Conservation (phyloP, 2,329 filamentous ascomycete genomes). For the Diaporthe vexans region DNA sequence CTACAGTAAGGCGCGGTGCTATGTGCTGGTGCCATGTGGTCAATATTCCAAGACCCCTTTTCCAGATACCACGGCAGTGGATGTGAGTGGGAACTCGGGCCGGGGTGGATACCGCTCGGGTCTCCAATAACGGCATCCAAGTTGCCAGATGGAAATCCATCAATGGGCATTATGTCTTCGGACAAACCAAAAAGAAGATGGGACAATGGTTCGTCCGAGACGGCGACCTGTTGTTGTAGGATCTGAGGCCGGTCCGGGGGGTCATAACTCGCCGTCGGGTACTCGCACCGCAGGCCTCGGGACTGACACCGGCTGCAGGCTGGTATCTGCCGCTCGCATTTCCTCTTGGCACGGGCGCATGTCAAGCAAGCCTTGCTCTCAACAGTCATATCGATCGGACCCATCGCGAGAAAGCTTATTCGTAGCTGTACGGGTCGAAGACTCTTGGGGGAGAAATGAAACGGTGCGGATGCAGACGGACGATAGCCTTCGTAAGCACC, state of each 20-base stretch:
- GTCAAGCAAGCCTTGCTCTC: constrained; percentile 44
- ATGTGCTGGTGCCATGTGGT: constrained; percentile 11
- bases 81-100: not conserved
- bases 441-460: not conserved
- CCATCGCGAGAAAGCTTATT: not conserved
- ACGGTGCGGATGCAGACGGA: not conserved
- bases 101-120: not conserved
- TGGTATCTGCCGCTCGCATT: constrained; percentile 44
- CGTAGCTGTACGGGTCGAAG: not conserved
- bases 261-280: constrained; percentile 40
- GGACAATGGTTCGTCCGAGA: constrained; percentile 26
- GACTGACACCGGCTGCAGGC: constrained; percentile 46
- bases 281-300: constrained; percentile 44
- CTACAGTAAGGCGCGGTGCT: constrained; percentile 21
- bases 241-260: not conserved
- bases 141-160: not conserved
- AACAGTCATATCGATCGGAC: constrained; percentile 32
- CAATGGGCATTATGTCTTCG: constrained; percentile 15
- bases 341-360: constrained; percentile 46
- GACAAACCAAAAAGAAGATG: not conserved
- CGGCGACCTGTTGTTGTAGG: not conserved
- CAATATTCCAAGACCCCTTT: constrained; percentile 41
- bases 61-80: constrained; percentile 36
- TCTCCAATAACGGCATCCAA: not conserved
- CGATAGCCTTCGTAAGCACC: constrained; percentile 11